Percentiles rank a stretch among this genome's conserved stretches.
phyloP scores from a whole-genome alignment of 371 early-diverging fungal species.

The Mortierella sp. region DNA sequence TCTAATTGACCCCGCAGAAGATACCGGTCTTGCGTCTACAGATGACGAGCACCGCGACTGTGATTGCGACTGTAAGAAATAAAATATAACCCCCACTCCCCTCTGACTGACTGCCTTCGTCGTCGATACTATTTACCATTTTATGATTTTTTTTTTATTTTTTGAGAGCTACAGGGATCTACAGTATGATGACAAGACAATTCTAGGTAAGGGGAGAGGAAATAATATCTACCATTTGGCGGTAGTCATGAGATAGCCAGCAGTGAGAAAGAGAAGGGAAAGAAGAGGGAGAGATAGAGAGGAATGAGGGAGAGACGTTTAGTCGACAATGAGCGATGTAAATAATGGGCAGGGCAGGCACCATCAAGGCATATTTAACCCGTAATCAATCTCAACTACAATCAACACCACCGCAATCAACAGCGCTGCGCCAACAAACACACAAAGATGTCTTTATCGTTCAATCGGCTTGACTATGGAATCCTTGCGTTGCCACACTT shows the following conservation, averaged over 20 bases:
- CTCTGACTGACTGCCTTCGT: background rate
- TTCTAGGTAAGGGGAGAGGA: background rate
- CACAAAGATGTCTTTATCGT: background rate
- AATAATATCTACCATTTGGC: background rate
- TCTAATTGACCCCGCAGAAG: background rate
- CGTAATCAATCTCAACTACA: background rate
- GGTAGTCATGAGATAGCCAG: conserved; percentile 1
- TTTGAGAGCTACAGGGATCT: background rate
- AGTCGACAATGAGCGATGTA: background rate
- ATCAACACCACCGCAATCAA: background rate
- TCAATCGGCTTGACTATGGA: background rate
- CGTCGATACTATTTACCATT: background rate
- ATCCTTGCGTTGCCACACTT: background rate
- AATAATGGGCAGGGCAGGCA: background rate
- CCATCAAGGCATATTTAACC: background rate
- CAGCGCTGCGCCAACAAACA: background rate
- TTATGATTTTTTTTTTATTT: conserved; percentile 4
- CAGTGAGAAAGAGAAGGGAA: background rate
- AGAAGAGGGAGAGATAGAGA: too few relatives aligned
- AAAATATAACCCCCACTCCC: too few relatives aligned
- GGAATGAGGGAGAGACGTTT: background rate
- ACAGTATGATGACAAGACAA: background rate
- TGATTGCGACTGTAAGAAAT: conserved; percentile 1
- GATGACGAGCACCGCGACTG: background rate
- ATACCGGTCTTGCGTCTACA: background rate